These are phyloP conservation scores for Mucor irregularis DNA, from an alignment of 371 early-diverging fungal genomes.

Conservation along the genomic window DNA sequence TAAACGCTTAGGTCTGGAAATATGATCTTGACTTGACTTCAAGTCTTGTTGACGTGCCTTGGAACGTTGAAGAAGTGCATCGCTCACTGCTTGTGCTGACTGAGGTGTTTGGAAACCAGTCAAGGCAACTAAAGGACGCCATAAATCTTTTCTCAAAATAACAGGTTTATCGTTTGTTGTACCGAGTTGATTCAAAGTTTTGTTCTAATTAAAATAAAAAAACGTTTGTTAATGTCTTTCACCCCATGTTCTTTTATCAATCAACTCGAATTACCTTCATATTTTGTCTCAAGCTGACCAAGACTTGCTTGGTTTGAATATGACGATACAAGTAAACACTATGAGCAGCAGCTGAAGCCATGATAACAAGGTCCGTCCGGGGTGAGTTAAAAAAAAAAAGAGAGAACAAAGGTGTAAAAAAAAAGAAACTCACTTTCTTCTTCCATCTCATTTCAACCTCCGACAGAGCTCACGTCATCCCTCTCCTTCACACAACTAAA, in stretches of 20 bases:
- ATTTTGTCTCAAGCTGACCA: constrained; percentile 47
- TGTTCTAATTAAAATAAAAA: constrained; percentile 33
- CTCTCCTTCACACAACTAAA: not conserved
- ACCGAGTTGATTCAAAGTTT: constrained; percentile 30
- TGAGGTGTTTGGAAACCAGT: constrained; percentile 51
- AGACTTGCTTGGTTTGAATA: constrained; percentile 63
- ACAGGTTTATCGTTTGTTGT: constrained; percentile 40
- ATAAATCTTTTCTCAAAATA: constrained; percentile 58
- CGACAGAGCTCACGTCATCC: not conserved
- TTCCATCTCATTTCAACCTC: not conserved
- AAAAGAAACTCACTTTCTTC: constrained; percentile 1
- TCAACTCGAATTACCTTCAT: constrained; percentile 32
- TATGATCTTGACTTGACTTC: constrained; percentile 35
- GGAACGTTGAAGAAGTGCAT: constrained; percentile 58
- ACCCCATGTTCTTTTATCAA: not conserved
- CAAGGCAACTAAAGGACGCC: constrained; percentile 61
- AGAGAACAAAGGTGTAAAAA: constrained; percentile 2
- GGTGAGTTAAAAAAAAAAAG: constrained; percentile 6
- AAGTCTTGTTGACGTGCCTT: constrained; percentile 38
- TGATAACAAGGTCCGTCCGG: not conserved
- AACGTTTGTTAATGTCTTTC: not conserved
- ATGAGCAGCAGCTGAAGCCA: constrained; percentile 5
- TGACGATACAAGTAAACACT: constrained; percentile 59
- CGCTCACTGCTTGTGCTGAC: constrained; percentile 57
- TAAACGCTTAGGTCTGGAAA: constrained; percentile 47